Conservation (phyloP, 2,329 filamentous ascomycete genomes). For the Neofusicoccum parvum region DNA sequence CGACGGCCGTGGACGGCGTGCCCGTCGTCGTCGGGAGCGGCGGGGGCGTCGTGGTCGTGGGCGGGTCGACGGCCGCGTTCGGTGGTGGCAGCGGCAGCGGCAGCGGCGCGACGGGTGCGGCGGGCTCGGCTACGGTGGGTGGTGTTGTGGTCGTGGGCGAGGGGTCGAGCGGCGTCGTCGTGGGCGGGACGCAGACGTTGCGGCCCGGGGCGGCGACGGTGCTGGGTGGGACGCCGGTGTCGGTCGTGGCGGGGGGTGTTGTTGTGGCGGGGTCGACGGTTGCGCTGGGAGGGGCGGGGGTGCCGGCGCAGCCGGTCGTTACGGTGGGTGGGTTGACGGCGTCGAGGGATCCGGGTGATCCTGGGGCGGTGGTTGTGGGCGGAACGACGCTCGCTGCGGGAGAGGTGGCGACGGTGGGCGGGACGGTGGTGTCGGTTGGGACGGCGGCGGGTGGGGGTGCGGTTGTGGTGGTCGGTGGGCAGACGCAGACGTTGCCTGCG, state of each 20-base stretch:
- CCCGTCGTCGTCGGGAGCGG: constrained; percentile 27
- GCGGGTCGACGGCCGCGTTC: not conserved
- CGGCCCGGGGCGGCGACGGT: too few species aligned
- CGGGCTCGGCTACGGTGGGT: too few species aligned
- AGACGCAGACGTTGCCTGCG: not conserved
- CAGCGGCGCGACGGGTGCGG: not conserved
- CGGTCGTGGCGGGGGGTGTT: not conserved
- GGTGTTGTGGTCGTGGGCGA: too few species aligned
- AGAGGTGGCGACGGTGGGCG: not conserved
- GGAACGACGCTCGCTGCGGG: not conserved
- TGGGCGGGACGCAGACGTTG: too few species aligned
- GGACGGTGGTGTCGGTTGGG: not conserved
- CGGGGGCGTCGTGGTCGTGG: not conserved
- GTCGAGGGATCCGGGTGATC: not conserved
- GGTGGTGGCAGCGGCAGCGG: not conserved
- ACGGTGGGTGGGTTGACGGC: not conserved
- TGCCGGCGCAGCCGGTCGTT: not conserved
- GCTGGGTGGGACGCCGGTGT: not conserved
- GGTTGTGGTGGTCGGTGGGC: not conserved
- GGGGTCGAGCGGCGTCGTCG: too few species aligned
- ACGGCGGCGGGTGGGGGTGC: not conserved
- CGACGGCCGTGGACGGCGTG: constrained; percentile 35
- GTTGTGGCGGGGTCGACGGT: too few species aligned
- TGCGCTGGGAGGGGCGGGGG: too few species aligned
- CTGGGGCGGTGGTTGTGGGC: not conserved